phyloP scores from a whole-genome alignment of 2,329 filamentous ascomycete species.

The Ustilaginoidea virens region DNA sequence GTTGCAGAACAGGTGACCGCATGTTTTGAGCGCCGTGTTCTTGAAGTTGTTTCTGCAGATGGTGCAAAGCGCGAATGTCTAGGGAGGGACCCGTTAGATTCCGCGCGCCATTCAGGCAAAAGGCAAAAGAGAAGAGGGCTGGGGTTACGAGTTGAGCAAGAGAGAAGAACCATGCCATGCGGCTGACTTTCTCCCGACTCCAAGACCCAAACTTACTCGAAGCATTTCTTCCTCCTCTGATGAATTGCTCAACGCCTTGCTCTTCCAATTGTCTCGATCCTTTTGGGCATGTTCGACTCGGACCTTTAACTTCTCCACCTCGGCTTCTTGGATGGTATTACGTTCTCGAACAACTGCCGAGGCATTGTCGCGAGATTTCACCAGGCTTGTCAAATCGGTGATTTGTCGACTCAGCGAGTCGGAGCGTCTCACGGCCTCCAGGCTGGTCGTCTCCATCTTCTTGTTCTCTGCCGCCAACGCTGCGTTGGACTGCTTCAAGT shows the following conservation, averaged over 20 bases:
- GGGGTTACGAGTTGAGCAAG: too few relatives aligned
- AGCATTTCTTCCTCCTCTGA: conserved; percentile 75
- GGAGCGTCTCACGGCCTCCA: conserved; percentile 52
- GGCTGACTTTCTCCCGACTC: neutral
- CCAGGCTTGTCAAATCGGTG: conserved; percentile 55
- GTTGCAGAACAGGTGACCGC: conserved; percentile 88
- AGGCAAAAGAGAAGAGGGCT: too few relatives aligned
- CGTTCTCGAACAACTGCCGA: conserved; percentile 36
- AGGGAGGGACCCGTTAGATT: too few relatives aligned
- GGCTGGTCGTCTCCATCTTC: conserved; percentile 54
- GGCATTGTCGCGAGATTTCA: conserved; percentile 59
- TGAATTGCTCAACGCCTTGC: conserved; percentile 65
- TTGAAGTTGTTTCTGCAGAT: conserved; percentile 91
- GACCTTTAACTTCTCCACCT: conserved; percentile 66
- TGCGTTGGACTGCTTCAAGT: conserved; percentile 67
- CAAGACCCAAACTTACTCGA: conserved; percentile 55
- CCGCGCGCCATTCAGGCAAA: too few relatives aligned
- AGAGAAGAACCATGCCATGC: neutral
- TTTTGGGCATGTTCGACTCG: conserved; percentile 66
- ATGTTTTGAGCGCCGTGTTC: conserved; percentile 83
- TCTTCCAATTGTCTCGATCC: conserved; percentile 74
- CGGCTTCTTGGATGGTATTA: conserved; percentile 49
- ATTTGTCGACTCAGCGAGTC: conserved; percentile 66
- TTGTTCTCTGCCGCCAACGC: conserved; percentile 57
- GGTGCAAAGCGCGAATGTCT: conserved; percentile 51